Evolutionary conservation across 805 yeast genomes (phyloP).

Genomic region (Cyberlindnera xylosilytica): DNA sequence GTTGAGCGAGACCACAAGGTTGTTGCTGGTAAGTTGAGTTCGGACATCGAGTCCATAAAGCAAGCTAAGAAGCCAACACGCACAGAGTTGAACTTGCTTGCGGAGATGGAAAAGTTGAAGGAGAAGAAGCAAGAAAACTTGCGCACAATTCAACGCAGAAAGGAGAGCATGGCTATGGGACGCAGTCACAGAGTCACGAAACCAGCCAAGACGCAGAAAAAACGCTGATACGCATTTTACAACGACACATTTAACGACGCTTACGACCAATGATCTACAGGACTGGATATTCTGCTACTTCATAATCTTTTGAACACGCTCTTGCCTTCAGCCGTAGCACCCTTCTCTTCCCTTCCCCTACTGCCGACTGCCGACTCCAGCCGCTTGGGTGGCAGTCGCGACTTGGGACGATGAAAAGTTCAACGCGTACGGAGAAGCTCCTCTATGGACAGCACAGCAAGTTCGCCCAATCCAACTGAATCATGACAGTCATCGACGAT

Average conservation of each 20-base stretch:
- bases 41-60: slow-evolving; percentile 22
- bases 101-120: slow-evolving; percentile 12
- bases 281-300: too few species aligned
- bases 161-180: slow-evolving; percentile 19
- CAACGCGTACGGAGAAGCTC: too few species aligned
- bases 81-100: slow-evolving; percentile 10
- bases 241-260: background rate
- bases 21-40: slow-evolving; percentile 24
- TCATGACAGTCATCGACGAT: slow-evolving; percentile 19
- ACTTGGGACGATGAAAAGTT: too few species aligned
- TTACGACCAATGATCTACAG: background rate
- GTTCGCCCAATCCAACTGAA: background rate
- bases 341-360: too few species aligned
- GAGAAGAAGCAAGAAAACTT: slow-evolving; percentile 16
- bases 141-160: slow-evolving; percentile 16
- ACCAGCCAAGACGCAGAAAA: slow-evolving; percentile 1
- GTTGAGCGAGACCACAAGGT: slow-evolving; percentile 29
- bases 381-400: too few species aligned
- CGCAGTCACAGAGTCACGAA: slow-evolving; percentile 5
- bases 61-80: background rate
- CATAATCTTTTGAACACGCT: background rate
- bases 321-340: background rate
- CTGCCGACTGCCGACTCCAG: too few species aligned
- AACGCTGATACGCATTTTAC: background rate
- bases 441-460: background rate